phyloP scores from a whole-genome alignment of 2,329 filamentous ascomycete species.

The Triangularia setosa region DNA sequence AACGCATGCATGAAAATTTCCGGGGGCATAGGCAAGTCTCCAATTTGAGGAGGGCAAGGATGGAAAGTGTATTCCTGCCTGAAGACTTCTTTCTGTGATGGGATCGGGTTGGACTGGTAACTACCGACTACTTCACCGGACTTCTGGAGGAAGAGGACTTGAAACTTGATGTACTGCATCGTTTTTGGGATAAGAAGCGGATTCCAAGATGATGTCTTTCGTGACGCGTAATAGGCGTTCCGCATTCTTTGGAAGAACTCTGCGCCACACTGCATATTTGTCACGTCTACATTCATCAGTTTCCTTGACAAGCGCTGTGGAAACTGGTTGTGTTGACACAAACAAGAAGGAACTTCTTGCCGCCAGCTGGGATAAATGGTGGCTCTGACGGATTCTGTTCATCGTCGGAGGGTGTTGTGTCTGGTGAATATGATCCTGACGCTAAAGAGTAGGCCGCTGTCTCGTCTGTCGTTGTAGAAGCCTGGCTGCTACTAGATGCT shows the following conservation, averaged over 20 bases:
- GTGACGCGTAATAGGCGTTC: conserved; percentile 11
- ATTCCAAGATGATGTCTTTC: conserved; percentile 1
- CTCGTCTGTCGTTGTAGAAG: neutral
- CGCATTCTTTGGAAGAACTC: conserved; percentile 14
- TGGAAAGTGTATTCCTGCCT: conserved; percentile 17
- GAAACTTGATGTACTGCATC: conserved; percentile 23
- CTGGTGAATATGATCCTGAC: neutral
- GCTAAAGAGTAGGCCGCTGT: neutral
- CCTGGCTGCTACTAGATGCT: neutral
- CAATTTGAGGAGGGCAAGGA: conserved; percentile 21
- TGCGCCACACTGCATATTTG: conserved; percentile 9
- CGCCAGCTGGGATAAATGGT: conserved; percentile 10
- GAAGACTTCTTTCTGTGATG: conserved; percentile 13
- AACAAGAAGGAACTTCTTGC: conserved; percentile 20
- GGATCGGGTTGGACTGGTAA: conserved; percentile 20
- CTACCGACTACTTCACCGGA: conserved; percentile 21
- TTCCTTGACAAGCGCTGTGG: conserved; percentile 5
- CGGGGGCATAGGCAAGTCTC: conserved; percentile 16
- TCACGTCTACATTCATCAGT: conserved; percentile 20
- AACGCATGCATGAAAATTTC: conserved; percentile 27
- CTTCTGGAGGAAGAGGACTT: conserved; percentile 16
- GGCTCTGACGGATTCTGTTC: neutral
- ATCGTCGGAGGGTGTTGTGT: conserved; percentile 4
- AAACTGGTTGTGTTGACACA: conserved; percentile 19
- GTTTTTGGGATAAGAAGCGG: conserved; percentile 17